phyloP scores from a whole-genome alignment of 2,329 filamentous ascomycete genomes.

The Phaeosphaeriaceae sp. region DNA sequence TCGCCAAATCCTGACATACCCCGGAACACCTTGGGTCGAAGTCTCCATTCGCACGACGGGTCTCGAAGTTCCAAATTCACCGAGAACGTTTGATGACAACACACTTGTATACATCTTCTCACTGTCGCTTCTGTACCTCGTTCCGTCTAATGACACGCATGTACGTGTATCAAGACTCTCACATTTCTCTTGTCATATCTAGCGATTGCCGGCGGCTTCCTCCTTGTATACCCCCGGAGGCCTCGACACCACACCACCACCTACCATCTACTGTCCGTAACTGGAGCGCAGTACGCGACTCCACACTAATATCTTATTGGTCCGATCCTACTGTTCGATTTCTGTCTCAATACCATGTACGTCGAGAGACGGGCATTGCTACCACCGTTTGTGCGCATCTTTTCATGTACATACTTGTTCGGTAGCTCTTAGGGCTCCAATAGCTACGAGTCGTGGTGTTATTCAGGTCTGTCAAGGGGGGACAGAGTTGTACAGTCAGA shows the following conservation, averaged over 20 bases:
- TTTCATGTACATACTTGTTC: conserved; percentile 4
- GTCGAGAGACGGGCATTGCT: conserved; percentile 8
- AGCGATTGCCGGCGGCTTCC: conserved; percentile 14
- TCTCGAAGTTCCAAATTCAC: conserved; percentile 57
- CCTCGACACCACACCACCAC: conserved; percentile 8
- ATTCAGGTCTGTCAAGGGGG: not conserved
- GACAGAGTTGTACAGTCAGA: not conserved
- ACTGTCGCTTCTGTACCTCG: conserved; percentile 29
- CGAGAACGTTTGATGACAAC: conserved; percentile 52
- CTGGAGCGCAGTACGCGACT: conserved; percentile 18
- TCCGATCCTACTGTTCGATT: conserved; percentile 6
- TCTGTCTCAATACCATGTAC: conserved; percentile 8
- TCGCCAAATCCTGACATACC: conserved; percentile 45
- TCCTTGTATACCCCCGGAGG: conserved; percentile 32
- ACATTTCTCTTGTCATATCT: conserved; percentile 1
- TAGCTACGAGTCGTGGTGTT: not conserved
- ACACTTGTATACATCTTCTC: conserved; percentile 22
- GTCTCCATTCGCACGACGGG: conserved; percentile 55
- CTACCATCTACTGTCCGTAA: conserved; percentile 31
- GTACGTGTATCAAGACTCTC: conserved; percentile 23
- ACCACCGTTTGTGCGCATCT: conserved; percentile 6
- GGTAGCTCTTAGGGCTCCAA: not conserved
- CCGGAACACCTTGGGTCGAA: conserved; percentile 50
- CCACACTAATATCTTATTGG: conserved; percentile 31
- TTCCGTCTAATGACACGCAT: conserved; percentile 33